These are phyloP conservation scores for Ceratobasidium sp. DNA, from an alignment of 1,284 basidiomycete genomes.

Conservation along the genomic window DNA sequence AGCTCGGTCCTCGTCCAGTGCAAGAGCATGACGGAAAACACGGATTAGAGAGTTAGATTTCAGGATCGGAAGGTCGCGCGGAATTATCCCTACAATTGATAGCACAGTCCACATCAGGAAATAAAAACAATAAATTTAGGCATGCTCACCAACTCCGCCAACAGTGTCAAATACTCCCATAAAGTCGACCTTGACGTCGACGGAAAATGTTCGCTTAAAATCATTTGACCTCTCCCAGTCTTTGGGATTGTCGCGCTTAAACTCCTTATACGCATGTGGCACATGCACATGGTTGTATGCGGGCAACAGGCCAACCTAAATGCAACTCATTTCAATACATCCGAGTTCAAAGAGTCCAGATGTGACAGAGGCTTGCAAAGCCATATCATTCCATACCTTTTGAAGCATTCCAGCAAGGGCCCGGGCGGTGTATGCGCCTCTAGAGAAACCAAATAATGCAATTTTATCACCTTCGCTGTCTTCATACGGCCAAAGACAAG, in stretches of 20 bases:
- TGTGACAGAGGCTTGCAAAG: constrained; percentile 44
- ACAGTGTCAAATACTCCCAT: constrained; percentile 48
- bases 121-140: background rate
- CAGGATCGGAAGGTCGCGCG: constrained; percentile 67
- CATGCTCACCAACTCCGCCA: constrained; percentile 47
- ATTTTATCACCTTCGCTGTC: constrained; percentile 60
- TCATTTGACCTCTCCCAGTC: constrained; percentile 44
- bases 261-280: constrained; percentile 48
- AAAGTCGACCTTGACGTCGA: constrained; percentile 45
- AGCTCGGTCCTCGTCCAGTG: constrained; percentile 71
- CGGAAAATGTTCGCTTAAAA: constrained; percentile 45
- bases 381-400: constrained; percentile 54
- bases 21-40: constrained; percentile 71
- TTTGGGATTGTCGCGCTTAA: constrained; percentile 32
- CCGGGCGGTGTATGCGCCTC: constrained; percentile 77
- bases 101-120: background rate
- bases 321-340: too few species aligned
- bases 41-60: constrained; percentile 65
- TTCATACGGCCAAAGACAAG: constrained; percentile 18
- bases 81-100: constrained; percentile 64
- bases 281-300: constrained; percentile 49
- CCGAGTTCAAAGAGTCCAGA: background rate
- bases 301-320: constrained; percentile 51
- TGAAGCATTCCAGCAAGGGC: constrained; percentile 72
- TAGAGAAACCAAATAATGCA: constrained; percentile 69